Evolutionary conservation across 768 basidiomycete genomes (phyloP).

Genomic region (Leccinum disarticulatum): DNA sequence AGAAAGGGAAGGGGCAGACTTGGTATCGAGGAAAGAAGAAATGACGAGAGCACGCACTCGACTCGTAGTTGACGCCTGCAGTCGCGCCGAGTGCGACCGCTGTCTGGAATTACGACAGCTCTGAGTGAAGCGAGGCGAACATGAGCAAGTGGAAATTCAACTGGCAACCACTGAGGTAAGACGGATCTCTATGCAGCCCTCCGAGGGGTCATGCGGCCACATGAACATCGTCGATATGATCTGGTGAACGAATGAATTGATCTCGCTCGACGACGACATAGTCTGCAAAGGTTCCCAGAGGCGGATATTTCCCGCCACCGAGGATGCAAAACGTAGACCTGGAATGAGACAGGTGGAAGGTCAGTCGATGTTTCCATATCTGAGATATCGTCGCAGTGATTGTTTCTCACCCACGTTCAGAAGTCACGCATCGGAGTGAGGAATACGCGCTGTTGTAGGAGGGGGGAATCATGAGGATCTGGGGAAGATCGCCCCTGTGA

Average conservation of each 20-base stretch:
- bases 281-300: slow-evolving; percentile 67
- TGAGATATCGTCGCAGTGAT: not conserved
- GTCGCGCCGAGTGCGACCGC: too few species aligned
- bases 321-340: not conserved
- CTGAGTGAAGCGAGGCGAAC: too few species aligned
- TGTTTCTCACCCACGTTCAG: slow-evolving; percentile 58
- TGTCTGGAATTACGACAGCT: too few species aligned
- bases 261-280: slow-evolving; percentile 75
- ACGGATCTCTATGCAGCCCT: slow-evolving; percentile 40
- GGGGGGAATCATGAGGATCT: slow-evolving; percentile 50
- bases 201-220: slow-evolving; percentile 77
- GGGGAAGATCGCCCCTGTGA: slow-evolving; percentile 60
- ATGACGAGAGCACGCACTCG: too few species aligned
- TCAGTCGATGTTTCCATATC: not conserved
- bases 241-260: slow-evolving; percentile 62
- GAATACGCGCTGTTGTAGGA: slow-evolving; percentile 68
- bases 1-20: too few species aligned
- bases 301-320: slow-evolving; percentile 33
- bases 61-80: too few species aligned
- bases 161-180: too few species aligned
- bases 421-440: slow-evolving; percentile 66
- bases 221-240: slow-evolving; percentile 57
- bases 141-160: too few species aligned
- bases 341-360: not conserved
- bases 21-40: too few species aligned